Base-by-base conservation (phyloP, 306 rosid genomes). In the Fragaria iinumae region DNA sequence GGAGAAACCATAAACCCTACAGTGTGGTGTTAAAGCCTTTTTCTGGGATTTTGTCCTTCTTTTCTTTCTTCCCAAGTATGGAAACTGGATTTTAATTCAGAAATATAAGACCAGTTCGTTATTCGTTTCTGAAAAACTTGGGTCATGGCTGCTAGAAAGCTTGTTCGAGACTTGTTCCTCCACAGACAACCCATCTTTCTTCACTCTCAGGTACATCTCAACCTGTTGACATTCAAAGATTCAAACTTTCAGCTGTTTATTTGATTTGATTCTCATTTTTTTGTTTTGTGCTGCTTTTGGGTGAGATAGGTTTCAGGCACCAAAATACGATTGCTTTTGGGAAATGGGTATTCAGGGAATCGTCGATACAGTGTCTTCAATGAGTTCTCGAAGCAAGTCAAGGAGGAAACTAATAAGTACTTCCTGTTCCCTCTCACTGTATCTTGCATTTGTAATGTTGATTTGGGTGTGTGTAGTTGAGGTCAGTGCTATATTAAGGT, bases 371-470 rank as follows among this genome's bases (percentile, higher is more conserved):
- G 90, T 52, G 93, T 87, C 41, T 92, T 95, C 87, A 89, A 90
- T 67, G 96, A 90, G 52, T 92, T 90, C 76, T 92, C 99, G 11
- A 80, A 86, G 87, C 81, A 91, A 78, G 52, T 95, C 68, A 89
- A 87, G 86, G 96, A 90, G 67, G 97, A 95, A 89, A 90, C 88
- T 21, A 80, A 80, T 44, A 88, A 86, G 99, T 95, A 86, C 34
- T 44, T 62, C 55, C 76, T 14, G 55, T 67, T 71, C 57, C 21
- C 21, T 52, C 65, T 67, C 17, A 1, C 50, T 75, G 36, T 73
- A 29, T 39, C 27, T 49, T 72, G 0, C 79, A 13, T 72, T 16
- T 72, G 36, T 45, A 52, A 8, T 34, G 32, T 59, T 52, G n/a
- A 21, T 64, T 56, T 68, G 8, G 76, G 48, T 8, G 18, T 8